Conservation (phyloP, 2,329 filamentous ascomycete genomes). For the Leptodontidium sp. region DNA sequence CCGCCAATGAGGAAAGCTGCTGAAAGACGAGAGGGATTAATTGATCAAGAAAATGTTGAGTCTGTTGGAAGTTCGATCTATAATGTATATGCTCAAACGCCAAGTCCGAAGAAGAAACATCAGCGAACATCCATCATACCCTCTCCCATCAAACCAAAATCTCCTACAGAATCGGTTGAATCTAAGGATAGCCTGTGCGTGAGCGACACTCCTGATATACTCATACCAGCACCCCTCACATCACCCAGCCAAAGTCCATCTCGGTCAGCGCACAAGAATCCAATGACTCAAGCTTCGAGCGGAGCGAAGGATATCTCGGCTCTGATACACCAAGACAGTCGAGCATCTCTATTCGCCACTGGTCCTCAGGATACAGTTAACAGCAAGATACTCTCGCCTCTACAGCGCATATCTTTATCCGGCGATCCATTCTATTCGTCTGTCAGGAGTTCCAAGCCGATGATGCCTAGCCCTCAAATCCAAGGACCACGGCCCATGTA, state of each 20-base stretch:
- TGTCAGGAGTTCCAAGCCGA: constrained; percentile 35
- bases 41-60: constrained; percentile 26
- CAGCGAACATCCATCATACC: constrained; percentile 14
- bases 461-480: constrained; percentile 23
- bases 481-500: constrained; percentile 36
- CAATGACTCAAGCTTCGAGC: constrained; percentile 29
- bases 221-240: constrained; percentile 37
- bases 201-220: constrained; percentile 33
- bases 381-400: constrained; percentile 13
- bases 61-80: constrained; percentile 35
- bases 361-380: constrained; percentile 6
- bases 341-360: constrained; percentile 23
- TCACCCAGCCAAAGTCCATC: constrained; percentile 38
- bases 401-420: constrained; percentile 27
- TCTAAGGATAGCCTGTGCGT: constrained; percentile 42
- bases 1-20: constrained; percentile 31
- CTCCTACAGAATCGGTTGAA: constrained; percentile 31
- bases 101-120: constrained; percentile 35
- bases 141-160: constrained; percentile 15
- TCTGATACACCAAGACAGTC: constrained; percentile 32
- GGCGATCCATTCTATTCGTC: constrained; percentile 41
- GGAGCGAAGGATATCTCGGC: constrained; percentile 19
- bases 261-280: constrained; percentile 23
- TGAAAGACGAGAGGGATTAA: constrained; percentile 37
- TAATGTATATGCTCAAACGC: constrained; percentile 32